Conservation (phyloP, 176 grass and related monocot species). For the Poa pratensis region DNA sequence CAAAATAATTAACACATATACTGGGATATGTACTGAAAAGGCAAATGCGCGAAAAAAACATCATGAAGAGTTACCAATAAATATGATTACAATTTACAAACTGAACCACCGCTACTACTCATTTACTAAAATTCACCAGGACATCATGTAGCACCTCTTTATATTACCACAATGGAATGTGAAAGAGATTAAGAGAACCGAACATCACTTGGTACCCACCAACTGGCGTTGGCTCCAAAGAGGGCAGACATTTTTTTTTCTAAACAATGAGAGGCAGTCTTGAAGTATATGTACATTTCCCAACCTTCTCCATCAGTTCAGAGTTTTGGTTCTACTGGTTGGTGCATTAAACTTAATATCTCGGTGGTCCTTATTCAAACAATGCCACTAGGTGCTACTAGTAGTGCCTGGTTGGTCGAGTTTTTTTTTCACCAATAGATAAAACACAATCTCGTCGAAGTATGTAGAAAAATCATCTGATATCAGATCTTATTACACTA, state of each 20-base stretch:
- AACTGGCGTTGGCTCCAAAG: background rate
- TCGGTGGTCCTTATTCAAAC: background rate
- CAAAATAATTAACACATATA: background rate
- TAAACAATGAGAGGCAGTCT: background rate
- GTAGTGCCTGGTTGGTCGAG: background rate
- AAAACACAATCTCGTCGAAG: background rate
- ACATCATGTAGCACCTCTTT: background rate
- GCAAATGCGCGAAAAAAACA: background rate
- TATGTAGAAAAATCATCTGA: background rate
- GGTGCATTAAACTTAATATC: background rate
- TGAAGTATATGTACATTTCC: background rate
- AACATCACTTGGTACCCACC: background rate
- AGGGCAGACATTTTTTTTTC: background rate
- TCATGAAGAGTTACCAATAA: background rate
- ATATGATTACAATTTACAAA: conserved; percentile 29
- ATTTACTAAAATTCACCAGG: conserved; percentile 2
- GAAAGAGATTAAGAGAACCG: background rate
- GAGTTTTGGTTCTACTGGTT: background rate
- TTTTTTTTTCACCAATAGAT: background rate
- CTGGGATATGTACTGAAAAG: background rate
- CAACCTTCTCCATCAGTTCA: background rate
- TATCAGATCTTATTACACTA: too few species aligned
- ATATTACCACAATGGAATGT: conserved; percentile 1
- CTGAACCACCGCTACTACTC: background rate
- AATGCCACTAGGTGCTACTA: background rate